These are phyloP conservation scores for Yamadazyma pseudoaaseri DNA, from an alignment of 1,139 yeast genomes.

Conservation along the genomic window DNA sequence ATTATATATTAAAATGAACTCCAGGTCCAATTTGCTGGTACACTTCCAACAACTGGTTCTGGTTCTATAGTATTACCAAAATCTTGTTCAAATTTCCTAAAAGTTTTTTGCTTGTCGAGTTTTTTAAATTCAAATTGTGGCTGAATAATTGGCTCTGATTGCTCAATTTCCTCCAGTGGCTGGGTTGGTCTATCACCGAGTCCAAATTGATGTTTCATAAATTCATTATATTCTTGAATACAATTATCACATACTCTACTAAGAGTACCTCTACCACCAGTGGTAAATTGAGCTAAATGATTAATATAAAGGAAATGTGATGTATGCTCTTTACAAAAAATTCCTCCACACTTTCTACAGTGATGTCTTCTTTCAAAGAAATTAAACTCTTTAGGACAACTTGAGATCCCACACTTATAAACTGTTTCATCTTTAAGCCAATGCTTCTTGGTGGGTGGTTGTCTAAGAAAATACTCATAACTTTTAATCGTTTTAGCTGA, in stretches of 20 bases:
- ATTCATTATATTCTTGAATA: slow-evolving; percentile 64
- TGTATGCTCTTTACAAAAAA: slow-evolving; percentile 74
- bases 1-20: slow-evolving; percentile 9
- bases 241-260: slow-evolving; percentile 81
- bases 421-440: slow-evolving; percentile 78
- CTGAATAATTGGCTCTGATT: not conserved
- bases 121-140: slow-evolving; percentile 3
- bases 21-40: slow-evolving; percentile 83
- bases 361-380: slow-evolving; percentile 89
- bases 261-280: slow-evolving; percentile 72
- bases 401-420: slow-evolving; percentile 53
- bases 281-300: slow-evolving; percentile 66
- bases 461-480: slow-evolving; percentile 29
- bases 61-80: slow-evolving; percentile 3
- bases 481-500: slow-evolving; percentile 12
- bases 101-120: slow-evolving; percentile 2
- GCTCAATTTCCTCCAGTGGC: not conserved
- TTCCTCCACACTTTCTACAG: slow-evolving; percentile 91
- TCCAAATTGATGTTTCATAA: slow-evolving; percentile 43
- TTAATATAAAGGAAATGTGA: slow-evolving; percentile 61
- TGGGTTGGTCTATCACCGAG: slow-evolving; percentile 10
- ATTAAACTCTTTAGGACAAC: slow-evolving; percentile 64
- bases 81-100: slow-evolving; percentile 2
- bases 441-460: slow-evolving; percentile 63
- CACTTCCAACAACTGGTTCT: slow-evolving; percentile 28